Evolutionary conservation across 305 asterid genomes (phyloP), one percentile per base, ranked within the genome.

Genomic region (Petunia hybrid): DNA sequence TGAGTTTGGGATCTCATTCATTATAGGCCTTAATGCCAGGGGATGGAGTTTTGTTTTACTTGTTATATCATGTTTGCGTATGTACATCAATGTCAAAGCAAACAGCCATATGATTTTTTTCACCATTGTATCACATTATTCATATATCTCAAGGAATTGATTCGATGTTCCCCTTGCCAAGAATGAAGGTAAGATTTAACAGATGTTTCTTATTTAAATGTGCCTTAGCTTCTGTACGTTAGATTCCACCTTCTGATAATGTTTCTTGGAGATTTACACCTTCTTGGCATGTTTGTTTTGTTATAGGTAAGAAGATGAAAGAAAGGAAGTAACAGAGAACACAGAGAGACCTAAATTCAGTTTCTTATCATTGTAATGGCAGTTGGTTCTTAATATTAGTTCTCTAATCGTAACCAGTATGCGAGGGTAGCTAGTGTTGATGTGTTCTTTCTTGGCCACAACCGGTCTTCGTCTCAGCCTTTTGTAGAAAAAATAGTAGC

Each of bases 21-120:
- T 71, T 77, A 40, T 60, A 42, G 68, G 41, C 56, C 80, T 77
- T 59, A n/a, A 22, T 77, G 56, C 57, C 80, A 42, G 4, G 80
- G 16, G 56, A 60, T 41, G 53, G 59, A 60, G 22, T 61, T 57
- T 60, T 48, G 59, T 70, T 48, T 71, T 46, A 40, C 13, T 60
- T 70, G 35, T 60, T 77, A 38, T 69, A 22, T 60, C 65, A 60
- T 60, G 9, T 60, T 60, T 60, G 5, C 65, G 22, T 6, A 7
- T 7, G 39, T 7, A 16, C 31, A 60, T 16, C 31, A 22, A 60
- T 60, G 65, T 71, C 77, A 48, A 48, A 71, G 35, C 7, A 71
- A 71, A 61, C 13, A 71, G 39, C 61, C 51, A 22, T 22, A 31
- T 31, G 45, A 35, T 73, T 12, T 13, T 69, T 40, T 40, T 13